These are phyloP conservation scores for Kappamyces sp. DNA, from an alignment of 192 early-diverging fungal species.

Conservation along the genomic window DNA sequence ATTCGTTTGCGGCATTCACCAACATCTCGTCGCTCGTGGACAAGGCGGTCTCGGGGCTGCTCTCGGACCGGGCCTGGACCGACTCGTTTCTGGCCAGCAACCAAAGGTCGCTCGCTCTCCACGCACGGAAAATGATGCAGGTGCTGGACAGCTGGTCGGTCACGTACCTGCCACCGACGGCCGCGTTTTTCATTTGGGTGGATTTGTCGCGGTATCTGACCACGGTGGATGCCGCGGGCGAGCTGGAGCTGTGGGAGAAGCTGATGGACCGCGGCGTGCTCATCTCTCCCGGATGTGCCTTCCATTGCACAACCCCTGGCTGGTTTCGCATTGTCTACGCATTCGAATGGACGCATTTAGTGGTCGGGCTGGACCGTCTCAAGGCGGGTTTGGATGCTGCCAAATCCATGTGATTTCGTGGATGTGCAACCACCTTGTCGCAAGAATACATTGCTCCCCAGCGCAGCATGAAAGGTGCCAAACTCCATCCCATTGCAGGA, in stretches of 20 bases:
- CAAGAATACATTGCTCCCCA: no score
- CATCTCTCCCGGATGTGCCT: not conserved
- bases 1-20: conserved; percentile 41
- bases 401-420: no score
- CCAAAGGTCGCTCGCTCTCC: conserved; percentile 44
- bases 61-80: conserved; percentile 51
- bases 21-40: conserved; percentile 61
- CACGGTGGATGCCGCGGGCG: conserved; percentile 21
- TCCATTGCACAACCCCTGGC: no score
- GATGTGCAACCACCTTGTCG: no score
- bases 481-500: no score
- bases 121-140: conserved; percentile 37
- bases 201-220: conserved; percentile 39
- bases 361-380: no score
- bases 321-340: no score
- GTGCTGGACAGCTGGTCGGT: conserved; percentile 44
- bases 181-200: conserved; percentile 70
- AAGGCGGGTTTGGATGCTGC: no score
- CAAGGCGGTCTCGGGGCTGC: conserved; percentile 45
- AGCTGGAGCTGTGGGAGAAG: conserved; percentile 44
- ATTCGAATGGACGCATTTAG: no score
- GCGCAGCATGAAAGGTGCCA: no score
- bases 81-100: conserved; percentile 57
- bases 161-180: conserved; percentile 53
- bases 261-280: conserved; percentile 28